Conservation (phyloP, 805 yeast genomes). For the Jamesozyma piceae region DNA sequence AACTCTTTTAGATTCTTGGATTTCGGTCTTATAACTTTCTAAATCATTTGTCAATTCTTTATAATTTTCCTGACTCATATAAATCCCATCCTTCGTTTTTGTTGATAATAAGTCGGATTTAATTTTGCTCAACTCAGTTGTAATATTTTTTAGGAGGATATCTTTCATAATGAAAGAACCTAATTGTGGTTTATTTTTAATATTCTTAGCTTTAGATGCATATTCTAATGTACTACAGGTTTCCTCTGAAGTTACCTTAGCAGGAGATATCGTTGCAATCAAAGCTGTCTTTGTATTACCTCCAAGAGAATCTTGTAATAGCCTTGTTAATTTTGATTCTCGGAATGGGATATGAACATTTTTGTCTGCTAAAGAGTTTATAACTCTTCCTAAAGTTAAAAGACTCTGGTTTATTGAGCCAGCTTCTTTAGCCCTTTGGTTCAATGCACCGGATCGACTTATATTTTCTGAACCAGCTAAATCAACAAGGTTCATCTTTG, state of each 20-base stretch:
- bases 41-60: conserved; percentile 40
- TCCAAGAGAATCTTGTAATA: conserved; percentile 75
- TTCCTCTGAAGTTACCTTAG: conserved; percentile 66
- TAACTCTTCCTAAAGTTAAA: conserved; percentile 80
- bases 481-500: conserved; percentile 83
- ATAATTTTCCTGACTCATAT: conserved; percentile 51
- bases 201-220: conserved; percentile 78
- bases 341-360: conserved; percentile 73
- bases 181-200: conserved; percentile 62
- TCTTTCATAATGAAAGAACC: conserved; percentile 51
- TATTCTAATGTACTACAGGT: conserved; percentile 79
- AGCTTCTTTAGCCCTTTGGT: conserved; percentile 84
- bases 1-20: conserved; percentile 37
- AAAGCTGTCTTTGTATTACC: conserved; percentile 81
- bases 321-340: conserved; percentile 67
- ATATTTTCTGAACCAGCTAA: conserved; percentile 94
- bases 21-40: conserved; percentile 42
- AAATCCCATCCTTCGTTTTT: conserved; percentile 55
- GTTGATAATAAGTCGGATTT: conserved; percentile 56
- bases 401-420: conserved; percentile 87
- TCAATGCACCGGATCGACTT: conserved; percentile 75
- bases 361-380: conserved; percentile 59
- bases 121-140: conserved; percentile 38
- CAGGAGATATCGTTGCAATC: conserved; percentile 83
- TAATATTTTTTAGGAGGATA: conserved; percentile 38